Evolutionary conservation across 1,139 yeast genomes (phyloP).

Genomic region (Pichia sp.): DNA sequence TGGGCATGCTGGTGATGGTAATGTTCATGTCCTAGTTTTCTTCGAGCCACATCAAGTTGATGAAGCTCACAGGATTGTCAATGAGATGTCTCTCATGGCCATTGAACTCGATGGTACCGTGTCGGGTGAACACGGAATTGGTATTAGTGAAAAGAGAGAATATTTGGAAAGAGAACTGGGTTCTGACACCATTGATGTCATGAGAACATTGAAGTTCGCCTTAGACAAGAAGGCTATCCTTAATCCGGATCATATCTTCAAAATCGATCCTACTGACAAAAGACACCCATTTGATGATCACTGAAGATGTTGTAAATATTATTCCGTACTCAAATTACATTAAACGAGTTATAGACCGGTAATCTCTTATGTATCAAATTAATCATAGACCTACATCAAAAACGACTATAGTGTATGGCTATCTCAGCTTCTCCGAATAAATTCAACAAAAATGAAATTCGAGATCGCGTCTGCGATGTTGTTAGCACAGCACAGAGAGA

Average conservation of each 20-base stretch:
- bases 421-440: no score
- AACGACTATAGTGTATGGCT: no score
- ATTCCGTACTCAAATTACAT: no score
- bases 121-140: constrained; percentile 62
- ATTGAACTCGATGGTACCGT: constrained; percentile 49
- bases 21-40: constrained; percentile 45
- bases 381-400: no score
- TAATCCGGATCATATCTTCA: constrained; percentile 54
- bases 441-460: no score
- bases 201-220: constrained; percentile 49
- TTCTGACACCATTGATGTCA: constrained; percentile 40
- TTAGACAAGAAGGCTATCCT: constrained; percentile 50
- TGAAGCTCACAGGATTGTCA: constrained; percentile 32
- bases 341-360: no score
- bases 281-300: constrained; percentile 23
- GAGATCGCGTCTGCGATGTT: no score
- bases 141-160: constrained; percentile 45
- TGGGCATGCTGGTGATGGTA: constrained; percentile 57
- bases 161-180: constrained; percentile 46
- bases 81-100: constrained; percentile 45
- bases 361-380: no score
- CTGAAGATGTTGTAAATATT: no score
- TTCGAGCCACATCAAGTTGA: constrained; percentile 35
- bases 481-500: no score
- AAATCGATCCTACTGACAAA: constrained; percentile 36